These are phyloP conservation scores for Echeveria elegans DNA, from an alignment of 164 flowering plant species.

Conservation along the genomic window DNA sequence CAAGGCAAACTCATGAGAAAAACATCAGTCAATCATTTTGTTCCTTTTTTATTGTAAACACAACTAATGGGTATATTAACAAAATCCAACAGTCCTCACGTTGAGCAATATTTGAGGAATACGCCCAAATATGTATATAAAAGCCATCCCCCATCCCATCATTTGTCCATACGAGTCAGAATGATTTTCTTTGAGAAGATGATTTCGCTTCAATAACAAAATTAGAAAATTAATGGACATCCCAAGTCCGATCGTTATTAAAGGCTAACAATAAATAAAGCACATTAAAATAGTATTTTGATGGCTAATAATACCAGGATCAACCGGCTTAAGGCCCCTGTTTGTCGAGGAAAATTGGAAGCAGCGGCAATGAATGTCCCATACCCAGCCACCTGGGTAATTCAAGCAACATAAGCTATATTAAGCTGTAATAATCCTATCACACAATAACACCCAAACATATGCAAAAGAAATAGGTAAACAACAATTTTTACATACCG, in stretches of 20 bases:
- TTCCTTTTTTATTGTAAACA: neutral
- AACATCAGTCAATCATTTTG: neutral
- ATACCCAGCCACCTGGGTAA: neutral
- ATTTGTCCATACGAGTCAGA: neutral
- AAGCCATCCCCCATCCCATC: neutral
- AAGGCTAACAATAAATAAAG: neutral
- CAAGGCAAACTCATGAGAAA: neutral
- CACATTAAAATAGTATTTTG: neutral
- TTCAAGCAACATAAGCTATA: neutral
- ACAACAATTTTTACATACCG: neutral
- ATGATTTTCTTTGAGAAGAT: neutral
- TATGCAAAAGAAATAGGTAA: neutral
- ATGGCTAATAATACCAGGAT: neutral
- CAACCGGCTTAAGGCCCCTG: neutral
- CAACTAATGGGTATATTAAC: neutral
- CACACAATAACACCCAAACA: neutral
- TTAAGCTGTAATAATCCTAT: neutral
- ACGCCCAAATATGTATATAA: constrained; percentile 1
- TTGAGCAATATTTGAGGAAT: constrained; percentile 1
- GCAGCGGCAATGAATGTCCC: neutral
- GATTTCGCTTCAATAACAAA: neutral
- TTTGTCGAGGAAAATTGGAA: neutral
- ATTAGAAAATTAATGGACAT: neutral
- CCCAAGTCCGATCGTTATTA: neutral
- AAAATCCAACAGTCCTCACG: neutral